Conservation (phyloP, 805 yeast species). For the Candida gorgasii region DNA sequence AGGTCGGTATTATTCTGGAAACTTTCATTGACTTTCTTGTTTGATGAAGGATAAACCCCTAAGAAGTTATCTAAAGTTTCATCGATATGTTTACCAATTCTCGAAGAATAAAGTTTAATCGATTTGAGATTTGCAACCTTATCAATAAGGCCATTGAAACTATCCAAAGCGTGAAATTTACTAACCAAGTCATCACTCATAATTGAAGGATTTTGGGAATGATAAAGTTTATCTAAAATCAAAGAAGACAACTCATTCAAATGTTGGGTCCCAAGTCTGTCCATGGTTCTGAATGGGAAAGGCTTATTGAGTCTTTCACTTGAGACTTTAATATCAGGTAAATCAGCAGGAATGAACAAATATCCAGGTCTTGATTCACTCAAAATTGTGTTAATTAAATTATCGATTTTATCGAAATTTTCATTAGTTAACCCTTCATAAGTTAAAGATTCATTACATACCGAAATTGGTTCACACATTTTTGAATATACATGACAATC, state of each 20-base stretch:
- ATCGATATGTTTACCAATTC: conserved; percentile 73
- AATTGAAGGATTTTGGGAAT: conserved; percentile 59
- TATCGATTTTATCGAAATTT: conserved; percentile 60
- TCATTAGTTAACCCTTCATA: conserved; percentile 31
- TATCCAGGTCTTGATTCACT: conserved; percentile 77
- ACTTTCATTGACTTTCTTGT: conserved; percentile 18
- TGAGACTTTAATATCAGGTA: conserved; percentile 45
- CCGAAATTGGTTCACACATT: conserved; percentile 59
- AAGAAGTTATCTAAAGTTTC: conserved; percentile 65
- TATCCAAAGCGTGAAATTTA: conserved; percentile 51
- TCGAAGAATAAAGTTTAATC: conserved; percentile 53
- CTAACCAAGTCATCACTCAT: conserved; percentile 71
- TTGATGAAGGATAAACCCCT: conserved; percentile 59
- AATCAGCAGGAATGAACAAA: conserved; percentile 72
- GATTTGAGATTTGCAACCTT: conserved; percentile 33
- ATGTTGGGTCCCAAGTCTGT: conserved; percentile 11
- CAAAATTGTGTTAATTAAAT: conserved; percentile 56
- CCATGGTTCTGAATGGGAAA: conserved; percentile 11
- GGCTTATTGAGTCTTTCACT: conserved; percentile 21
- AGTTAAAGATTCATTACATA: conserved; percentile 44
- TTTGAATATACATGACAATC: conserved; percentile 68
- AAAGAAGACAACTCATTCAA: conserved; percentile 24
- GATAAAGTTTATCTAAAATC: conserved; percentile 53
- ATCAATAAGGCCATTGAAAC: conserved; percentile 52
- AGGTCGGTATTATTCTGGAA: conserved; percentile 58